These are phyloP conservation scores for Heritiera fomes DNA, from an alignment of 345 rosid genomes.

Conservation along the genomic window DNA sequence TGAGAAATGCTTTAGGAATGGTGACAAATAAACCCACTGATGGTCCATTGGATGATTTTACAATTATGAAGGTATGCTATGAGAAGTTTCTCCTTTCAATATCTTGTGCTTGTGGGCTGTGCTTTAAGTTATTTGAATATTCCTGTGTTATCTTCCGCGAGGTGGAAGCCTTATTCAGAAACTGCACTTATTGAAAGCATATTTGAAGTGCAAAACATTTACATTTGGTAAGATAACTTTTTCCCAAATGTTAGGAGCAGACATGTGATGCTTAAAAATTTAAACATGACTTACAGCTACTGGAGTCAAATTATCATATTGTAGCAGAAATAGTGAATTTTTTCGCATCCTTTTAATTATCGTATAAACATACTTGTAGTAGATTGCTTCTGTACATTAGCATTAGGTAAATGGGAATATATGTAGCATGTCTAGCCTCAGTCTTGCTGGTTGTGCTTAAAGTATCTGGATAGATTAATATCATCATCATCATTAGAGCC, in stretches of 20 bases:
- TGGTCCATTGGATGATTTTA: conserved; percentile 89
- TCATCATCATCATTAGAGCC: neutral
- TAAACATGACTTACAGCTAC: neutral
- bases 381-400: neutral
- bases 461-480: neutral
- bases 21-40: conserved; percentile 57
- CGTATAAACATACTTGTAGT: neutral
- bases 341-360: neutral
- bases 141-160: neutral
- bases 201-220: conserved; percentile 7
- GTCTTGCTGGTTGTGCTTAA: neutral
- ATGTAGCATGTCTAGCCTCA: neutral
- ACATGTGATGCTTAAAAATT: neutral
- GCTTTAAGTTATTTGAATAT: neutral
- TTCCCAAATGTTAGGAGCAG: neutral
- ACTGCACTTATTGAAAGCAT: neutral
- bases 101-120: conserved; percentile 14
- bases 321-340: neutral
- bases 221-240: neutral
- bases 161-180: neutral
- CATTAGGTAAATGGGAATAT: neutral
- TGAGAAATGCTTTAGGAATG: conserved; percentile 85
- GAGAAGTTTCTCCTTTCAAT: neutral
- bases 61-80: conserved; percentile 81
- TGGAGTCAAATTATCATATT: neutral